Base-by-base conservation (phyloP, 108 stramenopile species). In the Nitzschia inconspicua region DNA sequence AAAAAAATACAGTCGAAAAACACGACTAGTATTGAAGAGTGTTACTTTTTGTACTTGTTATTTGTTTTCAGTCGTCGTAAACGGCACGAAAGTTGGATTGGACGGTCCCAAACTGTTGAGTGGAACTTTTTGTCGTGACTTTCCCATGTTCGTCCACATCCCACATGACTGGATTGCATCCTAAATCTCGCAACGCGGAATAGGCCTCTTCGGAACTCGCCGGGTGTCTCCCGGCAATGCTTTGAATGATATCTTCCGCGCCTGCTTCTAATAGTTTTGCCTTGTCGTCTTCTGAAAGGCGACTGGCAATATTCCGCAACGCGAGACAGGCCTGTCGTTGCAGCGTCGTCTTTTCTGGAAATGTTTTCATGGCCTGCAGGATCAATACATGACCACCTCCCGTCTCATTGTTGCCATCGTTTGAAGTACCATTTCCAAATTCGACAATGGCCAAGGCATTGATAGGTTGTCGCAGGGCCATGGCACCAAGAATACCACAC, bases 191-290 rank as follows among this genome's bases (percentile, higher is more conserved):
- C 60, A 95, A 60, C 3, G 91, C 95, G 2, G 92, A 91, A 70
- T 93, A 95, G 18, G 92, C 88, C 74, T 93, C 95, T 73, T 95
- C 95, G 14, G 91, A 76, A 63, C 86, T 88, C 9, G 76, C 84
- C 62, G 85, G 85, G 72, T 86, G 83, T 31, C 61, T 29, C 22
- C 88, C 82, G 4, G 89, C 84, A 53, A 81, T 76, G 40, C 77
- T 66, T 23, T 80, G 65, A 40, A 95, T 60, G 7, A 87, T 75
- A 28, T 68, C 62, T 73, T 93, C 90, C 8, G 85, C 83, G 6
- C 90, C 90, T 19, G 78, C 65, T 34, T 91, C 91, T 29, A 88
- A 65, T 9, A 93, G 47, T 9, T 50, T 44, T 35, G 44, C 42
- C 19, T 50, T 51, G 50, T 51, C 41, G 18, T 29, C 44, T 2